These are phyloP conservation scores for Coriaria nepalensis DNA, from an alignment of 306 rosid species.

Conservation along the genomic window DNA sequence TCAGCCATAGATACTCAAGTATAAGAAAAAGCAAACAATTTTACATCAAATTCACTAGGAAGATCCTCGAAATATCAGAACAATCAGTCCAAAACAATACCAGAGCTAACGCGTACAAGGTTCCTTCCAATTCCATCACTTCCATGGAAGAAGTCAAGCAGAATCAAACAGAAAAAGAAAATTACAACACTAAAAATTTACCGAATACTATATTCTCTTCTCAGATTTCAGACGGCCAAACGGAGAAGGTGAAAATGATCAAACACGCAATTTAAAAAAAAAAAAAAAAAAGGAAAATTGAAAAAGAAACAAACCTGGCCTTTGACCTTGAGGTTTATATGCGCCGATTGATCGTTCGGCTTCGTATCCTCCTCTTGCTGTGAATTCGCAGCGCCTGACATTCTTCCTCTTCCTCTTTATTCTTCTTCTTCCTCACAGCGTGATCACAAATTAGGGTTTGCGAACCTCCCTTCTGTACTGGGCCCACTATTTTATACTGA, in stretches of 20 bases:
- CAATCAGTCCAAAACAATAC: too few relatives aligned
- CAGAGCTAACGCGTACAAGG: too few relatives aligned
- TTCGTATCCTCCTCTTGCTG: constrained; percentile 63
- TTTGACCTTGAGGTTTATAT: constrained; percentile 68
- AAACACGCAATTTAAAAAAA: not conserved
- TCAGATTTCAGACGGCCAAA: too few relatives aligned
- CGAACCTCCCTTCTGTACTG: not conserved
- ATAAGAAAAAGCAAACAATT: too few relatives aligned
- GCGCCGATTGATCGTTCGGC: constrained; percentile 41
- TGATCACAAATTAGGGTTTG: constrained; percentile 22
- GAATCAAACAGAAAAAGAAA: too few relatives aligned
- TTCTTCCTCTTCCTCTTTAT: constrained; percentile 11
- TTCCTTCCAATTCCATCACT: too few relatives aligned
- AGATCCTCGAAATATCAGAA: too few relatives aligned
- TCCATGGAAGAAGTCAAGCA: too few relatives aligned
- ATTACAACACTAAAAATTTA: not conserved
- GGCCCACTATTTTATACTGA: not conserved
- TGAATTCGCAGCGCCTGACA: constrained; percentile 37
- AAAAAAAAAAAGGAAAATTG: not conserved
- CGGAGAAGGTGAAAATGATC: too few relatives aligned
- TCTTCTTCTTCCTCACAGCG: constrained; percentile 1
- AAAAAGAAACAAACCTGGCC: constrained; percentile 42
- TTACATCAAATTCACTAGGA: too few relatives aligned
- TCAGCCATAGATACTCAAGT: too few relatives aligned
- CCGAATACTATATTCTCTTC: too few relatives aligned